Conservation (phyloP, 352 stramenopile genomes). For the Blastocystis sp. region DNA sequence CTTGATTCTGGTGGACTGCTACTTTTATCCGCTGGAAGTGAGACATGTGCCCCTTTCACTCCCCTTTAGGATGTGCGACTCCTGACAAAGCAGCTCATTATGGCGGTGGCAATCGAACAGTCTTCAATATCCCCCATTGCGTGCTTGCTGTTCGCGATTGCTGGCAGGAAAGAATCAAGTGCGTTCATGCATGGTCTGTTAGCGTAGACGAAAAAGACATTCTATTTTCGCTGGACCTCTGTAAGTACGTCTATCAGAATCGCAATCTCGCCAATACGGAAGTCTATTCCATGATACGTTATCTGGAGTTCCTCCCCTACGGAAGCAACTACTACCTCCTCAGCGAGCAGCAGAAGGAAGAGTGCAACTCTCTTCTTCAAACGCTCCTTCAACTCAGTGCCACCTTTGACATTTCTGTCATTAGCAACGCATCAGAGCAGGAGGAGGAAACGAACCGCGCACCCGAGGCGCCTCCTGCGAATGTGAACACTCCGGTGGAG, state of each 20-base stretch:
- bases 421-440: too few relatives aligned
- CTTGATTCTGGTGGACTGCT: too few relatives aligned
- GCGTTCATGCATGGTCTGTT: neutral
- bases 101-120: neutral
- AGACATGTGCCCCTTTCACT: too few relatives aligned
- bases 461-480: too few relatives aligned
- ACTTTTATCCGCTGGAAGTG: too few relatives aligned
- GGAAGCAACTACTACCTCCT: neutral
- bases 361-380: neutral
- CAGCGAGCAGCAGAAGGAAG: neutral
- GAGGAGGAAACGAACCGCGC: too few relatives aligned
- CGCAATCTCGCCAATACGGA: neutral
- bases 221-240: neutral
- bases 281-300: conserved; percentile 2
- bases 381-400: too few relatives aligned
- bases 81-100: neutral
- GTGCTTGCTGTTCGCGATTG: neutral
- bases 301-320: neutral
- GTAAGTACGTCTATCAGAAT: neutral
- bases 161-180: neutral
- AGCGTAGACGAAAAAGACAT: conserved; percentile 1
- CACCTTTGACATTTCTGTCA: too few relatives aligned
- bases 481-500: too few relatives aligned
- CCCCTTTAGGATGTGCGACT: too few relatives aligned
- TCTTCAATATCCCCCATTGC: neutral